Evolutionary conservation across 441 rosid genomes (phyloP), one percentile per base, ranked within the genome.

Genomic region (Aleurites moluccanus): DNA sequence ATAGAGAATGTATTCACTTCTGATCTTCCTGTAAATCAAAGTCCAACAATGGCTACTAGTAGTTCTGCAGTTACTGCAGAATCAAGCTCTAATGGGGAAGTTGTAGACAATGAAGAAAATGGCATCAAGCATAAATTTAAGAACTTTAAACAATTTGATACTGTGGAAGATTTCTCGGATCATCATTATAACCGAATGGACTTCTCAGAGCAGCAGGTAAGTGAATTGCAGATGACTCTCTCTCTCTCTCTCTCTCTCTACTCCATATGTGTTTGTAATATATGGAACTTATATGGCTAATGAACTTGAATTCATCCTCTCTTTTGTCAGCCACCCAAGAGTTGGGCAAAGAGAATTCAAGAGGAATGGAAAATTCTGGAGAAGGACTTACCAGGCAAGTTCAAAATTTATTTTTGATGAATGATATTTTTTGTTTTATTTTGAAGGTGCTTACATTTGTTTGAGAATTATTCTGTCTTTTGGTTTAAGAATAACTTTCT

Each of bases 341-440:
- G 74, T 69, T 89, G 91, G 93, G 85, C 81, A 1, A 87, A 80
- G 80, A 72, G 78, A 81, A 87, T 89, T 60, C 88, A 83, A 61
- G 87, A 83, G 3, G 93, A 87, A 75, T 89, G 91, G 91, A 81
- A 76, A 64, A 89, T 81, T 80, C 77, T 89, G 70, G 89, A 87
- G 74, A 82, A 79, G 56, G 79, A 81, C 69, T 78, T 86, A 64
- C 89, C 93, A 52, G 90, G 92, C 85, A 65, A 77, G 79, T 75
- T 79, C 52, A 60, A 38, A 40, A 25, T 56, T 33, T 63, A 52
- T 59, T 61, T 27, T 8, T 20, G 23, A 15, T 42, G 7, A 57
- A n/a, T n/a, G 64, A 42, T 30, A 13, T 13, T 8, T 20, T 49
- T 53, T 16, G 4, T 23, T n/a, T n/a, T 8, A 15, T 8, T 33